Conservation (phyloP, 148 eudicot species). For the Fagopyrum esculentum region DNA sequence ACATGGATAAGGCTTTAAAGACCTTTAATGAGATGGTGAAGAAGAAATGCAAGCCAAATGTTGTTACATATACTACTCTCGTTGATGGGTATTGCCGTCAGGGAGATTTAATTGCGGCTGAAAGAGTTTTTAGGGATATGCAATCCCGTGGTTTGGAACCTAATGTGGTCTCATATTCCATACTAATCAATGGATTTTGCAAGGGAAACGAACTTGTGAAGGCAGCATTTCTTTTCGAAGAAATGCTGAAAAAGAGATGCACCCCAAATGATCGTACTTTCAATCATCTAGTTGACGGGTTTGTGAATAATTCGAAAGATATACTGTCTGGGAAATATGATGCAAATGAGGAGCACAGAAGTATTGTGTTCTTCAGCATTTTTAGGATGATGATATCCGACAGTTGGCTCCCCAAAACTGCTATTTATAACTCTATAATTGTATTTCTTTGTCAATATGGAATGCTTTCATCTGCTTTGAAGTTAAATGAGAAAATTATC, state of each 20-base stretch:
- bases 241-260: constrained; percentile 62
- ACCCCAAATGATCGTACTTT: constrained; percentile 69
- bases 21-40: constrained; percentile 46
- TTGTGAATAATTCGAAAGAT: constrained; percentile 31
- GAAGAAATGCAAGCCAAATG: constrained; percentile 62
- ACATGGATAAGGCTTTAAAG: constrained; percentile 49
- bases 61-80: constrained; percentile 80
- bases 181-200: constrained; percentile 66
- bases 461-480: constrained; percentile 56
- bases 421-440: constrained; percentile 64
- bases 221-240: constrained; percentile 56
- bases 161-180: constrained; percentile 71
- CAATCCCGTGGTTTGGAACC: constrained; percentile 46
- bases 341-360: constrained; percentile 22
- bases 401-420: constrained; percentile 39
- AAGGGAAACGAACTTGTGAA: constrained; percentile 52
- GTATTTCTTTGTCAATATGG: constrained; percentile 64
- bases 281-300: constrained; percentile 65
- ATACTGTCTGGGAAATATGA: constrained; percentile 14
- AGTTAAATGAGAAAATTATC: constrained; percentile 42
- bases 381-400: constrained; percentile 48
- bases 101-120: constrained; percentile 44
- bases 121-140: constrained; percentile 52
- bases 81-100: constrained; percentile 60
- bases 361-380: constrained; percentile 33